Percentiles rank a stretch among this genome's conserved stretches.
Conservation (phyloP, 75 land plant genomes). For the Selaginella moellendorffii region DNA sequence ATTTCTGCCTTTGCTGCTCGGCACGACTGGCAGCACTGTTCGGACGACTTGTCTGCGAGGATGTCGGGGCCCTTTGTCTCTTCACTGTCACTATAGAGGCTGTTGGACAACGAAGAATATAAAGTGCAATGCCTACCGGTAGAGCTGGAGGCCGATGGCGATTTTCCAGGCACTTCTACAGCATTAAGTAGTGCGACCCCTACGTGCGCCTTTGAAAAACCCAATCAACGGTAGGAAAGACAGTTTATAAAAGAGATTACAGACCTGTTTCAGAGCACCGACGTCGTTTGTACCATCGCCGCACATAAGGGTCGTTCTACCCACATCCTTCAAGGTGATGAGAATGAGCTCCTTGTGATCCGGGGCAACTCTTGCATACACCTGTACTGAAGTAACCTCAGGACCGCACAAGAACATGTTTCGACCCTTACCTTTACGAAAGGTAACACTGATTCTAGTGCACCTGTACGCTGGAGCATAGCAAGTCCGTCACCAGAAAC, state of each 20-base stretch:
- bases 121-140: background rate
- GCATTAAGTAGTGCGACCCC: constrained; percentile 96
- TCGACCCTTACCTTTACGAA: constrained; percentile 53
- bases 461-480: constrained; percentile 67
- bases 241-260: constrained; percentile 3
- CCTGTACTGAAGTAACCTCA: constrained; percentile 37
- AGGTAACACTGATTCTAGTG: constrained; percentile 66
- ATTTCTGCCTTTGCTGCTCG: constrained; percentile 57
- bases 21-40: constrained; percentile 27
- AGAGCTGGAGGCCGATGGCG: constrained; percentile 19
- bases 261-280: constrained; percentile 95
- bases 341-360: constrained; percentile 93
- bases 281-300: constrained; percentile 99
- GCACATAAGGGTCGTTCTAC: constrained; percentile 91
- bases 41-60: background rate
- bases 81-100: background rate
- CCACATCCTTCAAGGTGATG: constrained; percentile 82
- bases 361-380: constrained; percentile 97
- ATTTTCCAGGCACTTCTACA: constrained; percentile 37
- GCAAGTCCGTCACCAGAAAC: constrained; percentile 90
- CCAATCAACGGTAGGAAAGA: background rate
- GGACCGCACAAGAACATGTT: background rate
- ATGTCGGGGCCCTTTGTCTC: background rate
- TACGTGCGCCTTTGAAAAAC: constrained; percentile 63
- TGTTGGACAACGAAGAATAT: background rate